Evolutionary conservation across 352 stramenopile genomes (phyloP), one percentile per base, ranked within the genome.

Genomic region (Blastocystis sp.): DNA sequence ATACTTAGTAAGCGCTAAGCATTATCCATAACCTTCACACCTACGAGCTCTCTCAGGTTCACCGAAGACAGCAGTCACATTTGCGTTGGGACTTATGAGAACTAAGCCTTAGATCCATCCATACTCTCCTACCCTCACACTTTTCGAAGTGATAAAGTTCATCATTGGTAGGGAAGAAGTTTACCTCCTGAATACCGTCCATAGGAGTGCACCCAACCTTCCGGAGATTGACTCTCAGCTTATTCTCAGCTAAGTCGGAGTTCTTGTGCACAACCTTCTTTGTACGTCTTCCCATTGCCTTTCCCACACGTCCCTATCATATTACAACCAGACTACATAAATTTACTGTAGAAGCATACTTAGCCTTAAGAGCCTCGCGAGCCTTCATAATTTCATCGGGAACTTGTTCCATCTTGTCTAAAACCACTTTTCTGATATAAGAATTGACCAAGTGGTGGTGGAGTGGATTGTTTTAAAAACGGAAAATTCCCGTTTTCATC

Each of bases 131-230:
- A 68, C 95, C 93, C 93, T 95, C 95, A 39, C 93, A 94, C 87
- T 88, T 91, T 68, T 92, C 91, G 90, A 96, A 96, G 91, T 96
- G 94, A 91, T 95, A 94, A 45, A 96, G 93, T 90, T 95, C 92
- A 89, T 93, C 94, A 62, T 95, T 93, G 1, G 93, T 92, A 92
- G 95, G 95, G 93, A 96, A 96, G 90, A 96, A 93, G 92, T 96
- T 96, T 69, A 96, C 94, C 90, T 96, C 94, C 90, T 95, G 92
- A 54, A 96, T 94, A 47, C 92, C 93, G 37, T 93, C 93, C 90
- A 96, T 96, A 66, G 91, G 91, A 41, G 92, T 95, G 91, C 95
- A 93, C 79, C 94, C 94, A 68, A 95, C 91, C 92, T 95, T 95
- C 92, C 95, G 95, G 41, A 96, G 90, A 47, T 93, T 94, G n/a